phyloP scores from a whole-genome alignment of 768 basidiomycete genomes.

The Hygrocybe coccinea region DNA sequence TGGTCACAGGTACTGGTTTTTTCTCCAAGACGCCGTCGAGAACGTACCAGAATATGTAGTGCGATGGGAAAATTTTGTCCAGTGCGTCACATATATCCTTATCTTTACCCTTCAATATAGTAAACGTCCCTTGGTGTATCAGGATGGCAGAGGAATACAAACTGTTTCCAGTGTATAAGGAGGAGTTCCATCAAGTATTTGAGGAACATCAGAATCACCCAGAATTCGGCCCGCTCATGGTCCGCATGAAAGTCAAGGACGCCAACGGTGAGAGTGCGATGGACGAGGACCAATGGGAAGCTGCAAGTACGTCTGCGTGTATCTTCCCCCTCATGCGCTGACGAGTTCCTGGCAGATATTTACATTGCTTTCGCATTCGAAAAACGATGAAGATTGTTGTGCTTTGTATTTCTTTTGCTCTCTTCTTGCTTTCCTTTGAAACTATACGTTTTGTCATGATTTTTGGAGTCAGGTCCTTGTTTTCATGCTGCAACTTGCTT shows the following conservation, averaged over 20 bases:
- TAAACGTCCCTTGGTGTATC: neutral
- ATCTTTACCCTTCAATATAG: constrained; percentile 8
- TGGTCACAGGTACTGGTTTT: constrained; percentile 94
- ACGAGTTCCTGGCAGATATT: constrained; percentile 52
- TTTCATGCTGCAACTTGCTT: too few species aligned
- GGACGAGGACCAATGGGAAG: constrained; percentile 96
- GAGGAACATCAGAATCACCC: constrained; percentile 70
- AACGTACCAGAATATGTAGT: constrained; percentile 97
- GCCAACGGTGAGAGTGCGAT: constrained; percentile 81
- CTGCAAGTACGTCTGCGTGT: constrained; percentile 72
- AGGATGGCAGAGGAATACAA: constrained; percentile 84
- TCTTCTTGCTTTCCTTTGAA: too few species aligned
- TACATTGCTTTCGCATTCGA: constrained; percentile 92
- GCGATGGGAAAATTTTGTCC: constrained; percentile 88
- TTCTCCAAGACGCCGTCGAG: constrained; percentile 90
- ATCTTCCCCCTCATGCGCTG: constrained; percentile 1
- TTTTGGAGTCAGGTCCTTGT: too few species aligned
- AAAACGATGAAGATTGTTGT: constrained; percentile 38
- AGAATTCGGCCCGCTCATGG: constrained; percentile 79
- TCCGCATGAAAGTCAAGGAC: constrained; percentile 90
- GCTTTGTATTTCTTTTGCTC: too few species aligned
- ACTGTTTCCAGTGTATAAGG: constrained; percentile 68
- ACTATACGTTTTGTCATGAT: too few species aligned
- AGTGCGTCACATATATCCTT: constrained; percentile 44
- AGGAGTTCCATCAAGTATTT: constrained; percentile 89